These are phyloP conservation scores for Geranium incanum DNA, from an alignment of 441 rosid genomes.

Conservation along the genomic window DNA sequence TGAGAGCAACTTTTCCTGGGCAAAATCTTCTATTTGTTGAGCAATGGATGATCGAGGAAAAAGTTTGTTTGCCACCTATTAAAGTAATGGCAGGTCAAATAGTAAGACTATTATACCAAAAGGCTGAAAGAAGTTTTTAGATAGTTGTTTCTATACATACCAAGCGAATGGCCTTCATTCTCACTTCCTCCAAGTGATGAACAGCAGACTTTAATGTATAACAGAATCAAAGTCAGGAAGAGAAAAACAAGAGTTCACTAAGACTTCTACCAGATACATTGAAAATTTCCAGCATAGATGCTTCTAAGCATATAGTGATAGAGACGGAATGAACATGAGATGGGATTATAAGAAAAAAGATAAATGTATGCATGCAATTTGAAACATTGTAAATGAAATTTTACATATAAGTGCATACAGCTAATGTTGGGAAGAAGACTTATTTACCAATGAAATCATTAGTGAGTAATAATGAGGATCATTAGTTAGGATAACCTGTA, in stretches of 20 bases:
- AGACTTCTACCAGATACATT: background rate
- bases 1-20: slow-evolving; percentile 60
- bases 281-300: slow-evolving; percentile 4
- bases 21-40: slow-evolving; percentile 84
- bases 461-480: slow-evolving; percentile 1
- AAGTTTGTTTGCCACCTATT: slow-evolving; percentile 94
- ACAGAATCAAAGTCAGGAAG: slow-evolving; percentile 22
- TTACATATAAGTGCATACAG: background rate
- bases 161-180: slow-evolving; percentile 98
- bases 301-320: background rate
- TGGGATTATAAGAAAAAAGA: background rate
- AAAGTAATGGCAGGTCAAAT: slow-evolving; percentile 26
- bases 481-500: slow-evolving; percentile 53
- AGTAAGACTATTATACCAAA: slow-evolving; percentile 19
- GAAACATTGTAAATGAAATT: background rate
- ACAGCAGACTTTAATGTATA: slow-evolving; percentile 67
- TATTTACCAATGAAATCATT: slow-evolving; percentile 6
- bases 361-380: background rate
- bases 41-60: slow-evolving; percentile 69
- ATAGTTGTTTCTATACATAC: slow-evolving; percentile 37
- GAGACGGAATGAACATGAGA: background rate
- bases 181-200: slow-evolving; percentile 92
- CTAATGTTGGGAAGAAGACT: background rate
- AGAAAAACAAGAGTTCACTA: slow-evolving; percentile 11
- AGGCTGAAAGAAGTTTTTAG: slow-evolving; percentile 18